Conservation (phyloP, 106 monocot species). For the Dendrobium catenatum region DNA sequence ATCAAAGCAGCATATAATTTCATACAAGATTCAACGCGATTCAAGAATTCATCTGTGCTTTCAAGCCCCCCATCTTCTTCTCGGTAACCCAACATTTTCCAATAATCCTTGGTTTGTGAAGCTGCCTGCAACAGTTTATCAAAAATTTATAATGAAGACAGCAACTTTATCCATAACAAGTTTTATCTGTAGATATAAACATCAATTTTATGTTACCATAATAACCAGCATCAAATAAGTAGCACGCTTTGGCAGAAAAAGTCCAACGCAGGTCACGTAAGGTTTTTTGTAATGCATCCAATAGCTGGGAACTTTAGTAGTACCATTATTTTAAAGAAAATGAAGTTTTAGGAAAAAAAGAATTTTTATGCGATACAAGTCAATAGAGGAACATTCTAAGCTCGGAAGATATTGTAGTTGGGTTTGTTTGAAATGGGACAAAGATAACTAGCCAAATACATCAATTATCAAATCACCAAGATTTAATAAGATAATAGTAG, state of each 20-base stretch:
- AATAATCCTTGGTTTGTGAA: slow-evolving; percentile 47
- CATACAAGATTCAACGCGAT: slow-evolving; percentile 51
- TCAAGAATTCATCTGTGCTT: slow-evolving; percentile 52
- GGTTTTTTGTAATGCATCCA: too few species aligned
- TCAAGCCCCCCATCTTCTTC: slow-evolving; percentile 70
- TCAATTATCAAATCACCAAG: too few species aligned
- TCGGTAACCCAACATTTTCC: slow-evolving; percentile 64
- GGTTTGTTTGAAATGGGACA: too few species aligned
- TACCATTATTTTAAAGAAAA: too few species aligned
- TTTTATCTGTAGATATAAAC: neutral
- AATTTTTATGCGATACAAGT: too few species aligned
- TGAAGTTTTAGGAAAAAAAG: too few species aligned
- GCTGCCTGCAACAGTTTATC: slow-evolving; percentile 13
- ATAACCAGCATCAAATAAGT: neutral
- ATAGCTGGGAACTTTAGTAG: too few species aligned
- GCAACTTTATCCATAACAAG: neutral
- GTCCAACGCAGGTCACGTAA: too few species aligned
- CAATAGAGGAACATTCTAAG: too few species aligned
- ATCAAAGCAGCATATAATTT: slow-evolving; percentile 78
- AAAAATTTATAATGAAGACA: neutral
- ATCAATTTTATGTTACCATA: neutral
- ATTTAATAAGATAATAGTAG: too few species aligned
- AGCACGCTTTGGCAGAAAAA: neutral
- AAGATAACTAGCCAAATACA: too few species aligned
- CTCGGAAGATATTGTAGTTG: too few species aligned